These are phyloP conservation scores for Apiotrichum brassicae DNA, from an alignment of 1,284 basidiomycete species.

Conservation along the genomic window DNA sequence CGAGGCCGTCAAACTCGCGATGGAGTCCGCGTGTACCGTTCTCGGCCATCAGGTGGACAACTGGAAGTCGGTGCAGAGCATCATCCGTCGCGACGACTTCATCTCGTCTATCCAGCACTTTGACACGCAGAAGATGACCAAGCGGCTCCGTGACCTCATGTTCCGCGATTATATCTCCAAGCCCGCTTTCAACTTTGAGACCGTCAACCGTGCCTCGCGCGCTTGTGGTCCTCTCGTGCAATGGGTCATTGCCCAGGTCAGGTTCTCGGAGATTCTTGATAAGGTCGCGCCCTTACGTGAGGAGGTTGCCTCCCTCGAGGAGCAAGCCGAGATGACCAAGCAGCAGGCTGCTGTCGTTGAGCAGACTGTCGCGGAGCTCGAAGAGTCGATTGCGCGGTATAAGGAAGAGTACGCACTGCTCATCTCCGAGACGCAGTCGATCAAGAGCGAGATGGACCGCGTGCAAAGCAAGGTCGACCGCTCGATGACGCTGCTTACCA, in stretches of 20 bases:
- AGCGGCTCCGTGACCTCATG: constrained; percentile 82
- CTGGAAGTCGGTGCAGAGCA: constrained; percentile 93
- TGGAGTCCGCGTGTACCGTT: constrained; percentile 97
- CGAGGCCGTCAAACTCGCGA: constrained; percentile 92
- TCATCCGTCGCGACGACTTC: constrained; percentile 96
- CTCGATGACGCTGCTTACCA: constrained; percentile 90
- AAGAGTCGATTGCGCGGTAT: constrained; percentile 86
- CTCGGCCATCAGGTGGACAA: constrained; percentile 90
- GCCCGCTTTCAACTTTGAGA: constrained; percentile 91
- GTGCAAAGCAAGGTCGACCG: constrained; percentile 96
- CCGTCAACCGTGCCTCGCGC: constrained; percentile 88
- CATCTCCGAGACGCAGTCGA: constrained; percentile 94
- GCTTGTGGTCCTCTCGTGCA: constrained; percentile 98
- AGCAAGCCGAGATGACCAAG: constrained; percentile 86
- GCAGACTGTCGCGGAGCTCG: constrained; percentile 86
- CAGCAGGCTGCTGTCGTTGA: constrained; percentile 84
- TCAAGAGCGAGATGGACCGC: constrained; percentile 96
- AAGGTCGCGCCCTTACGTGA: constrained; percentile 93
- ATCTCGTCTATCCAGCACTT: constrained; percentile 96
- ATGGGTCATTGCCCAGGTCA: constrained; percentile 96
- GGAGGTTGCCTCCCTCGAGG: constrained; percentile 88
- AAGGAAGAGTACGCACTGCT: constrained; percentile 97
- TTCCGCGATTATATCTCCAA: constrained; percentile 87
- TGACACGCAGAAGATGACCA: constrained; percentile 91
- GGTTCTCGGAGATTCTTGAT: constrained; percentile 96